Conservation (phyloP, 345 rosid genomes). For the Gossypium sturtianum region DNA sequence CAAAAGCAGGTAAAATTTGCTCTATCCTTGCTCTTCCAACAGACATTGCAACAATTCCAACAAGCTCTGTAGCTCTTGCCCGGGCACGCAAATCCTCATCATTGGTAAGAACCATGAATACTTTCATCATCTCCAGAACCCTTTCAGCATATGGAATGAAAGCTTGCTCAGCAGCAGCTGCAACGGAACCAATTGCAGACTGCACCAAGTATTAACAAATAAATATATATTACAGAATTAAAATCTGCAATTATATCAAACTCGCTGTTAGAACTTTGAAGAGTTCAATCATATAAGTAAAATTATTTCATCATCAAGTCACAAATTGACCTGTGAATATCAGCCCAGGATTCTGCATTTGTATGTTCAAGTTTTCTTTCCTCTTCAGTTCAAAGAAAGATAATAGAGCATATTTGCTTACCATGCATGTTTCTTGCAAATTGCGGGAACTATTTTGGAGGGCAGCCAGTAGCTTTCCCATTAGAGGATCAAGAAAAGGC, state of each 20-base stretch:
- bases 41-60: conserved; percentile 98
- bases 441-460: conserved; percentile 81
- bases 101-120: conserved; percentile 83
- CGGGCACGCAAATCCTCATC: conserved; percentile 93
- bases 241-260: not conserved
- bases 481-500: conserved; percentile 82
- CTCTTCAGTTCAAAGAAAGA: not conserved
- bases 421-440: conserved; percentile 99
- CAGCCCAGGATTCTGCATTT: not conserved
- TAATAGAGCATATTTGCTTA: conserved; percentile 24
- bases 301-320: not conserved
- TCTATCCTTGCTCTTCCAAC: conserved; percentile 84
- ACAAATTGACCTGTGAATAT: conserved; percentile 1
- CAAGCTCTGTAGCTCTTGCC: conserved; percentile 98
- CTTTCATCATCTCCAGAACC: conserved; percentile 84
- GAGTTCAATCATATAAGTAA: not conserved
- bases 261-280: not conserved
- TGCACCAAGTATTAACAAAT: conserved; percentile 32
- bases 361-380: not conserved
- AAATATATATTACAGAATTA: not conserved
- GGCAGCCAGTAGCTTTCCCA: conserved; percentile 79
- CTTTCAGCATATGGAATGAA: conserved; percentile 93
- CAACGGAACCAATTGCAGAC: conserved; percentile 99
- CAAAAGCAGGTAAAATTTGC: conserved; percentile 71
- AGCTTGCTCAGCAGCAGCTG: conserved; percentile 97